Evolutionary conservation across 2,329 filamentous ascomycete genomes (phyloP), one percentile per base, ranked within the genome.

Genomic region (Aspergillus oerlinghausenensis): DNA sequence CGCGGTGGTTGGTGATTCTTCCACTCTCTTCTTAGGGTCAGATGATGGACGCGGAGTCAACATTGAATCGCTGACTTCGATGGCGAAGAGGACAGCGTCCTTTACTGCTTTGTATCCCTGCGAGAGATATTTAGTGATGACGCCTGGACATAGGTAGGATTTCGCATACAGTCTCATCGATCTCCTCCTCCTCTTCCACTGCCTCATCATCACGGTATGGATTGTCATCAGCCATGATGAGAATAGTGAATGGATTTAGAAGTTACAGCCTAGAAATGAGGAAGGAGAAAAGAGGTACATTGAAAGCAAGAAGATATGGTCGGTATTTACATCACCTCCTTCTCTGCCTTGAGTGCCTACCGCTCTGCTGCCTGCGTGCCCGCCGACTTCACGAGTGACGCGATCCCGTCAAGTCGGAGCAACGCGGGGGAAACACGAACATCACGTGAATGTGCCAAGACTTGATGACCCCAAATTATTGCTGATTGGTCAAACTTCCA

Each of bases 21-120:
- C 85, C 62, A 90, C 88, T 47, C 86, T 84, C 72, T 92, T 93
- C 75, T 90, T 96, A 51, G 86, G 83, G 59, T 84, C 81, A 6
- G 81, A 81, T 2, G 80, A 76, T 2, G 85, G 82, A 23, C 90
- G 90, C 45, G 78, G 78, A 1, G 79, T 78, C 60, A 97, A 79
- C 93, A 97, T 99, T 0, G 91, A 92, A 40, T 85, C 76, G 79
- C 89, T 97, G 69, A 97, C 82, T 67, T 97, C 89, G 67, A 99
- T 96, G 14, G 92, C 93, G 71, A 99, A 93, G 25, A 99, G 82
- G n/a, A 97, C 84, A n/a, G 94, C 94, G 85, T 99, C 94, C 77
- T 96, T 97, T 70, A 92, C 88, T 0, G 88, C 83, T 77, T 92
- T 95, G 79, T 94, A 99, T 73, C 86, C 87, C 91, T 93, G 65